Evolutionary conservation across 2,329 filamentous ascomycete genomes (phyloP).

Genomic region (Pleomassaria siparia): DNA sequence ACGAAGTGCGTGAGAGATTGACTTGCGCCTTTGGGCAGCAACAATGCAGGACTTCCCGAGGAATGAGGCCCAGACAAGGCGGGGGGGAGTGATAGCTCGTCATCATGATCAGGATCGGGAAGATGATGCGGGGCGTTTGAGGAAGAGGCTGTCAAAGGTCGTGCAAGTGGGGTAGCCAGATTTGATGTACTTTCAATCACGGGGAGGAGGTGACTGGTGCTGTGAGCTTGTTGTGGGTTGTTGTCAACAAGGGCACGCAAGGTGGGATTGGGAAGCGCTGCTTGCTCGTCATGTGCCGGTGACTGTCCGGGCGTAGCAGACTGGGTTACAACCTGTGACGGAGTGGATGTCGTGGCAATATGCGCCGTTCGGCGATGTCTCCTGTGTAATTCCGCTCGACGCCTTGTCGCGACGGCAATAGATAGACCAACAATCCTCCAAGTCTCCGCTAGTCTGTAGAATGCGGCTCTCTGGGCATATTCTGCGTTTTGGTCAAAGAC

Average conservation of each 20-base stretch:
- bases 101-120: slow-evolving; percentile 41
- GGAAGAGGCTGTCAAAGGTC: slow-evolving; percentile 38
- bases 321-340: slow-evolving; percentile 12
- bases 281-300: slow-evolving; percentile 24
- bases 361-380: slow-evolving; percentile 25
- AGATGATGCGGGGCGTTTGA: slow-evolving; percentile 16
- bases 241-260: slow-evolving; percentile 38
- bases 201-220: slow-evolving; percentile 30
- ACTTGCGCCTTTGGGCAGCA: slow-evolving; percentile 9
- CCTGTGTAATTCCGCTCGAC: slow-evolving; percentile 38
- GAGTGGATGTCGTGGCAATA: slow-evolving; percentile 15
- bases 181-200: slow-evolving; percentile 55
- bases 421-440: slow-evolving; percentile 60
- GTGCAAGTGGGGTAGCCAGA: slow-evolving; percentile 57
- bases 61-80: slow-evolving; percentile 29
- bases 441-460: slow-evolving; percentile 57
- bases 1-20: slow-evolving; percentile 22
- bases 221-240: slow-evolving; percentile 24
- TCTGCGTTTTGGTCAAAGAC: slow-evolving; percentile 57
- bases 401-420: slow-evolving; percentile 52
- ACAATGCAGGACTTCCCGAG: slow-evolving; percentile 1
- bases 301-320: slow-evolving; percentile 17
- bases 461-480: slow-evolving; percentile 53
- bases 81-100: slow-evolving; percentile 40
- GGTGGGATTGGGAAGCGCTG: slow-evolving; percentile 29